phyloP scores from a whole-genome alignment of 73 alveolate genomes.

The Tetrahymena malaccensis region DNA sequence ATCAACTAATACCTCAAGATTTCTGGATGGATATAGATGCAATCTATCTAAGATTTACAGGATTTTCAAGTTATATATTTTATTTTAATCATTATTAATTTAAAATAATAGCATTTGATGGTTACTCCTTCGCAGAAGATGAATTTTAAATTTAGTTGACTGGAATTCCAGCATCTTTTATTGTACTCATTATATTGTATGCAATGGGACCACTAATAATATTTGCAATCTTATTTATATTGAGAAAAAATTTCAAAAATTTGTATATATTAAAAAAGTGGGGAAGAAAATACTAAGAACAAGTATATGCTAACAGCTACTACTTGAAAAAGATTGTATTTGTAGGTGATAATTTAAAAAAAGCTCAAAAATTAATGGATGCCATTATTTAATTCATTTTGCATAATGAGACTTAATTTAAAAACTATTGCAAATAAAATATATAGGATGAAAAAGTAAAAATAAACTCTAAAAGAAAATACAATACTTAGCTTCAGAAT shows the following conservation, averaged over 20 bases:
- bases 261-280: background rate
- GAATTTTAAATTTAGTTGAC: background rate
- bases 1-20: background rate
- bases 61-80: background rate
- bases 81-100: background rate
- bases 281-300: background rate
- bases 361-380: background rate
- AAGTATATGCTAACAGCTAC: background rate
- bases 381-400: background rate
- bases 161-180: background rate
- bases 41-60: background rate
- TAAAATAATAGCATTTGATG: background rate
- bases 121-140: background rate
- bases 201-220: background rate
- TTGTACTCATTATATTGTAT: background rate
- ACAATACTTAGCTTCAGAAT: background rate
- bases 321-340: background rate
- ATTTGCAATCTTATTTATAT: background rate
- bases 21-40: background rate
- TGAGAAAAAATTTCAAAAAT: background rate
- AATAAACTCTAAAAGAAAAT: background rate
- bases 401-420: background rate
- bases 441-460: background rate
- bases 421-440: background rate
- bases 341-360: background rate